These are phyloP conservation scores for Chalciporus pseudorubinellus DNA, from an alignment of 768 basidiomycete species.

Conservation along the genomic window DNA sequence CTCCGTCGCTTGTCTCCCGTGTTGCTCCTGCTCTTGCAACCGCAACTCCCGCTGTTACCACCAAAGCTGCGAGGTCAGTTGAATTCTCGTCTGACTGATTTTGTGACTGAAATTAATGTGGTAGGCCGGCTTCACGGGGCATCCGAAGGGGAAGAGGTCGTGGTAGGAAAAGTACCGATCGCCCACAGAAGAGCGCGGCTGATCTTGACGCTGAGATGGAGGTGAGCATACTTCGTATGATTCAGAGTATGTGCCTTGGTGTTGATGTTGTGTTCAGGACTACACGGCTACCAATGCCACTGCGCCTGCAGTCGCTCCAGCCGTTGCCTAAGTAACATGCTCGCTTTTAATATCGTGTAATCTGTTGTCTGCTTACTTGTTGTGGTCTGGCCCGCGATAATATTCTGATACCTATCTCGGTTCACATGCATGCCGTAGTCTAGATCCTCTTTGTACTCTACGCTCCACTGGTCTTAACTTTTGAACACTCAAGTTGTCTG, in stretches of 20 bases:
- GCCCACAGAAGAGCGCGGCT: slow-evolving; percentile 77
- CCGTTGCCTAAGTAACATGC: slow-evolving; percentile 26
- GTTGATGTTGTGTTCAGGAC: slow-evolving; percentile 43
- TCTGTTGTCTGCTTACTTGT: slow-evolving; percentile 1
- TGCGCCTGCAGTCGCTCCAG: slow-evolving; percentile 48
- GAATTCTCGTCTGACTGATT: neutral
- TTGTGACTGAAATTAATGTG: slow-evolving; percentile 10
- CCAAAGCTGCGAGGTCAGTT: slow-evolving; percentile 38
- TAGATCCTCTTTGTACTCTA: slow-evolving; percentile 25
- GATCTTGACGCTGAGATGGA: slow-evolving; percentile 99
- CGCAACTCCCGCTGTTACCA: slow-evolving; percentile 18
- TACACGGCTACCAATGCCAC: slow-evolving; percentile 56
- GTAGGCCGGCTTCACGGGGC: slow-evolving; percentile 35
- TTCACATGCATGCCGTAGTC: slow-evolving; percentile 16
- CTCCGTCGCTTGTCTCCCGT: slow-evolving; percentile 70
- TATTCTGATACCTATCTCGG: slow-evolving; percentile 22
- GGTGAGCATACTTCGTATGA: slow-evolving; percentile 45
- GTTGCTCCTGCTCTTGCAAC: slow-evolving; percentile 72
- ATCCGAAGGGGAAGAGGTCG: slow-evolving; percentile 48
- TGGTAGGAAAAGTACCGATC: slow-evolving; percentile 47
- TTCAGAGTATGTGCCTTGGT: neutral
- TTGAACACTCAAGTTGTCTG: neutral
- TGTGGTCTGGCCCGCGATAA: slow-evolving; percentile 12
- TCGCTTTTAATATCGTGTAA: slow-evolving; percentile 8
- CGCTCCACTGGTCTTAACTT: slow-evolving; percentile 9